Evolutionary conservation across 1,284 basidiomycete genomes (phyloP).

Genomic region (Austroboletus novae-zelandiae): DNA sequence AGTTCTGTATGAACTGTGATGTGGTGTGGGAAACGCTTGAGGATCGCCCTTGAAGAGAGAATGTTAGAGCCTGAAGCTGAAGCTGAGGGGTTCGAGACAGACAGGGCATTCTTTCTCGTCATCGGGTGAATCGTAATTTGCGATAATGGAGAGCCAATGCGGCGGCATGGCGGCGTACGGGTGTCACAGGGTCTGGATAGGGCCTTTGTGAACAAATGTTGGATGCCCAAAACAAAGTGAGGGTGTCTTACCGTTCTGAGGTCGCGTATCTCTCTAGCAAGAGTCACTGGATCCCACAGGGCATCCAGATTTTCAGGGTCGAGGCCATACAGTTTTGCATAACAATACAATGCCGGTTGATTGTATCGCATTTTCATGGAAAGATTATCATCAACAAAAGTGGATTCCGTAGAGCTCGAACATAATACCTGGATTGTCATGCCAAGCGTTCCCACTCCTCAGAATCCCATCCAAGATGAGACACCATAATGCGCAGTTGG

Average conservation of each 20-base stretch:
- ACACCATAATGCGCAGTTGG: conserved; percentile 86
- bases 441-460: conserved; percentile 89
- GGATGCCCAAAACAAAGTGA: not conserved
- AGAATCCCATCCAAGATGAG: conserved; percentile 80
- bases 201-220: not conserved
- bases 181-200: too few species aligned
- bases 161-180: too few species aligned
- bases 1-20: conserved; percentile 79
- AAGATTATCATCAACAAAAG: conserved; percentile 55
- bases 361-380: conserved; percentile 49
- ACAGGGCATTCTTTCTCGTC: too few species aligned
- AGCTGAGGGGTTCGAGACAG: too few species aligned
- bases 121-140: too few species aligned
- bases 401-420: not conserved
- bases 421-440: conserved; percentile 60
- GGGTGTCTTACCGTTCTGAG: conserved; percentile 48
- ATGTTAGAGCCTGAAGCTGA: conserved; percentile 43
- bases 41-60: conserved; percentile 74
- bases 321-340: conserved; percentile 77
- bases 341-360: conserved; percentile 91
- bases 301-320: conserved; percentile 79
- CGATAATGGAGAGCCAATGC: too few species aligned
- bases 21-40: conserved; percentile 74
- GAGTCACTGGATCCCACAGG: too few species aligned
- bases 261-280: conserved; percentile 32